Conservation (phyloP, 345 rosid genomes). For the Tarenaya hassleriana region DNA sequence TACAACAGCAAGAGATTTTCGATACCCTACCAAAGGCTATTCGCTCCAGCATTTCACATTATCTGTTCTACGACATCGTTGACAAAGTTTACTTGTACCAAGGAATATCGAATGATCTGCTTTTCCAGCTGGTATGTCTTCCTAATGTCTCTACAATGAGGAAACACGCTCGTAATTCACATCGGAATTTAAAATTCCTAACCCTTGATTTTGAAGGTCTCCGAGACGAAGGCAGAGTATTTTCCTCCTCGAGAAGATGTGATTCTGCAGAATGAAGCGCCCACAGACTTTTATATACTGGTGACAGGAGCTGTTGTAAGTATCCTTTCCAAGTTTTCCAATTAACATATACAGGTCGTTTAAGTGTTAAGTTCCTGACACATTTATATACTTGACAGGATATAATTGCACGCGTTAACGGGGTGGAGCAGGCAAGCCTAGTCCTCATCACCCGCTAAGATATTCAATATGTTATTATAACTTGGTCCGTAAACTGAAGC, state of each 20-base stretch:
- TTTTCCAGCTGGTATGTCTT: constrained; percentile 75
- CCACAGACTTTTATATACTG: constrained; percentile 75
- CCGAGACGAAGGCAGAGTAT: constrained; percentile 92
- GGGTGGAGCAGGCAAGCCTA: constrained; percentile 58
- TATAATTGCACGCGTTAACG: constrained; percentile 42
- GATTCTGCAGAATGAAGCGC: constrained; percentile 89
- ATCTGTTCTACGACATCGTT: constrained; percentile 68
- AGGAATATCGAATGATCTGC: constrained; percentile 84
- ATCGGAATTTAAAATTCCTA: background rate
- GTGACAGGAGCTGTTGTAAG: constrained; percentile 82
- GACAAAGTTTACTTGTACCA: constrained; percentile 74
- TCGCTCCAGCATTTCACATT: constrained; percentile 66
- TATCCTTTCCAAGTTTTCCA: background rate
- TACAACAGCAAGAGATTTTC: constrained; percentile 84
- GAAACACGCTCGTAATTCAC: background rate
- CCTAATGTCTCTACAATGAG: background rate
- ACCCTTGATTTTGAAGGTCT: constrained; percentile 36
- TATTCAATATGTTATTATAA: too few species aligned
- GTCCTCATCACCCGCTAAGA: too few species aligned
- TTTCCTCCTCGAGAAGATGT: constrained; percentile 92
- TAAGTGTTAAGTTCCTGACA: constrained; percentile 21
- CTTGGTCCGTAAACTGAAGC: too few species aligned
- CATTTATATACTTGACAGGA: constrained; percentile 41
- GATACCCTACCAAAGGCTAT: constrained; percentile 88
- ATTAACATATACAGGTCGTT: background rate